Base-by-base conservation (phyloP, 1,139 yeast species). In the Saccharomycopsis hybrid region DNA sequence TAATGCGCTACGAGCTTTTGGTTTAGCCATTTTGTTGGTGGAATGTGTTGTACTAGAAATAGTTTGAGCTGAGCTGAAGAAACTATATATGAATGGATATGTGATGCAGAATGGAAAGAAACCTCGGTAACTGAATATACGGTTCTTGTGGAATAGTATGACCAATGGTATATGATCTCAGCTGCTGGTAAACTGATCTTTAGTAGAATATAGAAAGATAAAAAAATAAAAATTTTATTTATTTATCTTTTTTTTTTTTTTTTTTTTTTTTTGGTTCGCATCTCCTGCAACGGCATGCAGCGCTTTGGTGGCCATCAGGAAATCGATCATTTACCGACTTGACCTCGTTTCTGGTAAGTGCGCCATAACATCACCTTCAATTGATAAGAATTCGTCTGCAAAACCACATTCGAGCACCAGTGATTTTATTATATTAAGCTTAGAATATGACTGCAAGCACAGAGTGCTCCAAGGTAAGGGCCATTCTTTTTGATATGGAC, bases 401-500 rank as follows among this genome's bases (percentile, higher is more conserved):
- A 18, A 18, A 18, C 18, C 18, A 18, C 18, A 18, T 18, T 18
- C 18, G 18, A 18, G 18, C 18, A 18, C 18, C 18, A 18, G 18
- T 18, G 18, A 18, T 18, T 18, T 18, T 18, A 18, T 18, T 18
- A 18, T 18, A 18, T 18, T 18, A 18, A 18, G 18, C 18, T 18
- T 18, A 18, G 18, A 18, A 18, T 18, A 18, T 18, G 18, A 18
- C 18, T 18, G 18, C 18, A 18, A 18, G 18, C 35, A 32, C 35
- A 8, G 35, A 32, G 11, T 32, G 35, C 13, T 37, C n/a, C 8
- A 13, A 37, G n/a, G 36, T 49, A 8, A 33, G 32, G 25, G 53
- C 53, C 2, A 47, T 50, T 11, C 24, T 50, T 2, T 50, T 37
- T 31, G 78, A 78, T 66, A 77, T 78, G 82, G 84, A 78, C 58